Base-by-base conservation (phyloP, 2,329 filamentous ascomycete species). In the Exophiala xenobiotica region DNA sequence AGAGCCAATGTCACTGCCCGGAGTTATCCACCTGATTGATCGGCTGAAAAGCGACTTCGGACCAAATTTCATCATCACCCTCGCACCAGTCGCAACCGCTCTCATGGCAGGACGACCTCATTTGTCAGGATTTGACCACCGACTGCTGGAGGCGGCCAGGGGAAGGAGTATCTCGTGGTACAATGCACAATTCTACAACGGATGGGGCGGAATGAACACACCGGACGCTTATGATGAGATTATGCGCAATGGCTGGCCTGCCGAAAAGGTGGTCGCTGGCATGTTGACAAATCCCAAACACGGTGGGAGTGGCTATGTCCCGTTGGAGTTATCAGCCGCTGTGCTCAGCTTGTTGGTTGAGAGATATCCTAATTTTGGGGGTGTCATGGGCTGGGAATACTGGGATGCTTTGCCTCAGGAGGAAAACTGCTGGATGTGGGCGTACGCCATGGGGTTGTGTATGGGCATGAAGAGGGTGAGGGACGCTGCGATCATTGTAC, bases 331-430 rank as follows among this genome's bases (percentile, higher is more conserved):
- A 11, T 70, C 88, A 19, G 75, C 76, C 8, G 71, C 74, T 14
- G 80, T 86, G 16, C 66, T 90, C 38, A 74, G 75, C 23, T 65
- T 74, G 33, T 65, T 90, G 58, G 71, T 78, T 27, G 72, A 79
- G 27, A 76, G 76, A 52, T 88, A 88, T 62, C 79, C 80, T 1
- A 73, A 73, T 1, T 93, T 96, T 67, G 91, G 90, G 0, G 91
- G 91, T 1, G 83, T 96, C 5, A 93, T 93, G 84, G 90, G 90
- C 2, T 96, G 91, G 91, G 91, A 96, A 72, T 96, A 93, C 67
- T 96, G 92, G 72, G 95, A 95, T 72, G 82, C 85, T 49, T 67
- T 83, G 51, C 87, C 88, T 1, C 84, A 80, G 19, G 66, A 65
- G 2, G 73, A 74, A 9, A 71, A 76, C 49, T 87, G 88, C 0